Conservation (phyloP, 2,329 filamentous ascomycete genomes). For the Lasiodiplodia gonubiensis region DNA sequence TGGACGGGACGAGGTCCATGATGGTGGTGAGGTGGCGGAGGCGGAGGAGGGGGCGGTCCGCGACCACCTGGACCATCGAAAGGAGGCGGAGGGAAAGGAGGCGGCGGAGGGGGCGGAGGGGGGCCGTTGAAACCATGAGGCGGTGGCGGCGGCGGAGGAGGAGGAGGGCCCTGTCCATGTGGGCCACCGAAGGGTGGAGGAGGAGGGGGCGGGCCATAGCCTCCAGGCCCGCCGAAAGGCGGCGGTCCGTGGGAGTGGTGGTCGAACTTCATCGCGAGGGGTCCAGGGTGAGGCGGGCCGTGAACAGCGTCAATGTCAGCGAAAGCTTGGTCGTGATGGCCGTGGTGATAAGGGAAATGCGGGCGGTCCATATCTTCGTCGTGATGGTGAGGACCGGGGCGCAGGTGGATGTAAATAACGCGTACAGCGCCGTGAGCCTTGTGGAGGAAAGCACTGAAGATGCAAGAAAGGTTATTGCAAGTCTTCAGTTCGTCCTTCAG, state of each 20-base stretch:
- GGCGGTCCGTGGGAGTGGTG: conserved; percentile 26
- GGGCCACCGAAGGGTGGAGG: conserved; percentile 4
- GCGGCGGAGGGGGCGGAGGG: conserved; percentile 32
- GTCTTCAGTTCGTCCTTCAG: conserved; percentile 48
- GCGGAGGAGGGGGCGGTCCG: conserved; percentile 8
- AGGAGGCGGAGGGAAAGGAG: conserved; percentile 5
- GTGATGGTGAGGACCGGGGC: conserved; percentile 34
- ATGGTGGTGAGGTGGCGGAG: conserved; percentile 10
- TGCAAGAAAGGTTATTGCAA: conserved; percentile 52
- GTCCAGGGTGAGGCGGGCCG: neutral
- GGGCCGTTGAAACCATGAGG: neutral
- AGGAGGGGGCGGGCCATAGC: conserved; percentile 8
- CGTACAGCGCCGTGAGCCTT: conserved; percentile 45
- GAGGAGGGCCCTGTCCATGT: conserved; percentile 3
- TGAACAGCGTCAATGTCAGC: conserved; percentile 10
- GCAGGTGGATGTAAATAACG: conserved; percentile 40
- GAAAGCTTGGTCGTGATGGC: conserved; percentile 33
- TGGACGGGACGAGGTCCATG: conserved; percentile 33
- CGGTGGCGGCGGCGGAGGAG: conserved; percentile 23
- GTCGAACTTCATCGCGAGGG: conserved; percentile 26
- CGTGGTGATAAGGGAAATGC: conserved; percentile 34
- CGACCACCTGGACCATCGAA: conserved; percentile 15
- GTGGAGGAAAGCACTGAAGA: conserved; percentile 47
- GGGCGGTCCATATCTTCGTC: conserved; percentile 31
- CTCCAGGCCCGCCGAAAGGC: conserved; percentile 14